Evolutionary conservation across 305 asterid genomes (phyloP), one percentile per base, ranked within the genome.

Genomic region (Petunia hybrid): DNA sequence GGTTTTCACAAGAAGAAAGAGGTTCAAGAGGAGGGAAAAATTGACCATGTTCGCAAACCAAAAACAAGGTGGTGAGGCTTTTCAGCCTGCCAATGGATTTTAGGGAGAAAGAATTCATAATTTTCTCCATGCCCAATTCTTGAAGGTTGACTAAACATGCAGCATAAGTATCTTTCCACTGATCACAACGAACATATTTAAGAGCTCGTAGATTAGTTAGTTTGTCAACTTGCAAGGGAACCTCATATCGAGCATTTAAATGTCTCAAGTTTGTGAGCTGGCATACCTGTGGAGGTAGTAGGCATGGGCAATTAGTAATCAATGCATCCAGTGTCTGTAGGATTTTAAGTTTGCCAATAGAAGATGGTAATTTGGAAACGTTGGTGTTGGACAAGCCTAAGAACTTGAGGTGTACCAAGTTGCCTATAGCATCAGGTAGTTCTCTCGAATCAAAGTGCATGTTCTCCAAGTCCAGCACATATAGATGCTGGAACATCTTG

Each of bases 291-390:
- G 57, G 5, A 51, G 84, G 84, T 5, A 73, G 48, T 40, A 2
- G 0, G 9, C 9, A 10, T 2, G 22, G 1, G n/a, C 39, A 16
- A 69, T 51, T 14, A 1, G 0, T 1, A 0, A 13, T 1, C 7
- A 63, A 7, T 53, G 77, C 77, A 0, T 43, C 1, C 79, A 82
- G 51, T 0, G 70, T 77, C 57, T 64, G 78, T 66, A 82, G 81
- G 60, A 12, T 1, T 82, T 42, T 66, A 12, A 82, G 48, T 31
- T 82, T 82, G 13, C 81, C 84, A 16, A 77, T 59, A 63, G 84
- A 82, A 36, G 59, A 3, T 5, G 84, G 84, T 16, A 82, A 62
- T 66, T 12, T 16, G 38, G 16, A 42, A 0, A 68, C 0, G 2
- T 8, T 35, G 61, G 77, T 55, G 1, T 57, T 2, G 40, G 3